Evolutionary conservation across 2,329 filamentous ascomycete species (phyloP).

Genomic region (Paracoccidioides brasiliensis): DNA sequence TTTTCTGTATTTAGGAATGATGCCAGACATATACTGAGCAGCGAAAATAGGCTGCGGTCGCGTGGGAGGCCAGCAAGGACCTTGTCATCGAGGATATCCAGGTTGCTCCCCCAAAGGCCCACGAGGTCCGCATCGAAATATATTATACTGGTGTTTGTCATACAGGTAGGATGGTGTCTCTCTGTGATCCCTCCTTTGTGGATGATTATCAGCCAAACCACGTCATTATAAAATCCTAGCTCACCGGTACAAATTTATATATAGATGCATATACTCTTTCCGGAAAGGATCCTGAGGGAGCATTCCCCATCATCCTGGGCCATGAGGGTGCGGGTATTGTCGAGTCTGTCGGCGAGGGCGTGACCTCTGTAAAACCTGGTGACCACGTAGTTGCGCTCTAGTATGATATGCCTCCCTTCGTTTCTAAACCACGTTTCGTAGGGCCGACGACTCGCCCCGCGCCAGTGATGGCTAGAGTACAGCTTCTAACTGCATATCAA

Average conservation of each 20-base stretch:
- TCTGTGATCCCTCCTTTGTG: background rate
- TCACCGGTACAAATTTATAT: constrained; percentile 5
- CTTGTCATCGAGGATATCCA: constrained; percentile 85
- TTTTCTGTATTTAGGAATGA: background rate
- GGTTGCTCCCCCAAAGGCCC: constrained; percentile 72
- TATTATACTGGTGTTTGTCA: constrained; percentile 98
- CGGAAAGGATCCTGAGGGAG: constrained; percentile 93
- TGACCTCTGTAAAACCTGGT: constrained; percentile 85
- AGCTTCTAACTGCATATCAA: constrained; percentile 12
- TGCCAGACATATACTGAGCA: background rate
- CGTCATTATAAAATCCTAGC: background rate
- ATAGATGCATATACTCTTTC: constrained; percentile 89
- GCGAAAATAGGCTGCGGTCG: constrained; percentile 61
- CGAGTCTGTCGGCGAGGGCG: constrained; percentile 86
- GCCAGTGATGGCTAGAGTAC: background rate
- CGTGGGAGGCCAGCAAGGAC: constrained; percentile 90
- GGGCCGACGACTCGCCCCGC: background rate
- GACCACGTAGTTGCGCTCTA: constrained; percentile 87
- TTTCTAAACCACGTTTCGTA: too few relatives aligned
- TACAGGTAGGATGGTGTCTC: constrained; percentile 50
- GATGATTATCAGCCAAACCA: background rate
- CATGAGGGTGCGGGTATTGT: constrained; percentile 88
- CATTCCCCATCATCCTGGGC: constrained; percentile 76
- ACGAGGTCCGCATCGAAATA: constrained; percentile 94
- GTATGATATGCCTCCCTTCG: constrained; percentile 35